These are phyloP conservation scores for Fusarium albosuccineum DNA, from an alignment of 2,329 filamentous ascomycete genomes.

Conservation along the genomic window DNA sequence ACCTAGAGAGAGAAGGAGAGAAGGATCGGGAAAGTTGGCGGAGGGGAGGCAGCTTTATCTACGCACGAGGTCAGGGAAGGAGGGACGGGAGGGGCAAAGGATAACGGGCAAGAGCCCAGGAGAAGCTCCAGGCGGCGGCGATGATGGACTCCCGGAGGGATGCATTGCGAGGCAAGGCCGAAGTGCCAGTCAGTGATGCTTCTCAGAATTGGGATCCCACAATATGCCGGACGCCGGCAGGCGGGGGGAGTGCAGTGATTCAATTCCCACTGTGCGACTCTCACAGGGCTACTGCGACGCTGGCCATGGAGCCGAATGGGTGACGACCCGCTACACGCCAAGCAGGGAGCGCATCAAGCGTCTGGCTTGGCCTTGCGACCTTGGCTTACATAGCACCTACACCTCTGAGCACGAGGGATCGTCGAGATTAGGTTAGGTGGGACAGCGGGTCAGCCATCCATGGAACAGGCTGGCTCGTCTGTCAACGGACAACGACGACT, in stretches of 20 bases:
- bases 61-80: constrained; percentile 20
- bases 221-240: constrained; percentile 24
- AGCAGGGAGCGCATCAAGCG: neutral
- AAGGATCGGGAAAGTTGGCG: constrained; percentile 14
- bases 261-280: constrained; percentile 29
- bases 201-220: constrained; percentile 1
- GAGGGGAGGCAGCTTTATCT: constrained; percentile 41
- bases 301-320: neutral
- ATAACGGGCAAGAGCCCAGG: constrained; percentile 16
- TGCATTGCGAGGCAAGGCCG: neutral
- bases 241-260: constrained; percentile 12
- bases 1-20: constrained; percentile 33
- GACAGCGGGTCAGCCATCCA: constrained; percentile 21
- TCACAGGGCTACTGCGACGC: neutral
- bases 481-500: neutral
- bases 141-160: constrained; percentile 13
- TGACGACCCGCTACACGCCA: neutral
- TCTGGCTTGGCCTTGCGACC: neutral
- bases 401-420: constrained; percentile 21
- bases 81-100: constrained; percentile 22
- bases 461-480: constrained; percentile 5
- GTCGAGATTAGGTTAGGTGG: constrained; percentile 50
- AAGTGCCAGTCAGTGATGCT: constrained; percentile 26
- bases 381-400: constrained; percentile 2
- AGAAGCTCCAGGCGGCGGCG: constrained; percentile 7